These are phyloP conservation scores for Casaregolazyma suthepensis DNA, from an alignment of 1,139 yeast genomes.

Conservation along the genomic window DNA sequence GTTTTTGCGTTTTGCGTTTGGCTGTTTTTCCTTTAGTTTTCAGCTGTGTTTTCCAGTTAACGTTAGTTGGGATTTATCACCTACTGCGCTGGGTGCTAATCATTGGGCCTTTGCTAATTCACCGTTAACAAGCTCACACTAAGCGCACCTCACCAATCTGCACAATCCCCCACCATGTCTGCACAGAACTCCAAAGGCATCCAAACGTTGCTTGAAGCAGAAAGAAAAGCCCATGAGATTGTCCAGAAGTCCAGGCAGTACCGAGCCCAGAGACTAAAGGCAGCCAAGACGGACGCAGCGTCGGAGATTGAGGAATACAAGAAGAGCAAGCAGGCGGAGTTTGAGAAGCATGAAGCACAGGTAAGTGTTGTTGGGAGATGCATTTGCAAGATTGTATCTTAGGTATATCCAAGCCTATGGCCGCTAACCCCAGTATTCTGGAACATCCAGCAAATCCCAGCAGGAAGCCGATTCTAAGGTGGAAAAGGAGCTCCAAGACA, in stretches of 20 bases:
- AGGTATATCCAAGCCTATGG: background rate
- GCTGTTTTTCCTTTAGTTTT: too few species aligned
- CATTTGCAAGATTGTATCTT: too few species aligned
- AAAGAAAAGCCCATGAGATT: conserved; percentile 92
- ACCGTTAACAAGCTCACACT: too few species aligned
- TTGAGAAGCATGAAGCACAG: conserved; percentile 55
- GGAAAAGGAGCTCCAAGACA: conserved; percentile 42
- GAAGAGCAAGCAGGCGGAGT: conserved; percentile 75
- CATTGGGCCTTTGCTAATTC: background rate
- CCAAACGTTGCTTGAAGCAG: conserved; percentile 56
- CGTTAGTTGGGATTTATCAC: too few species aligned
- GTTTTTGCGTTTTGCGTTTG: too few species aligned
- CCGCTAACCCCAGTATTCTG: conserved; percentile 42
- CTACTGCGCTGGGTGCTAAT: background rate
- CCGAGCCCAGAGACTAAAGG: conserved; percentile 84
- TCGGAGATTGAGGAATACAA: conserved; percentile 84
- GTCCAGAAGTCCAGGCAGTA: conserved; percentile 85
- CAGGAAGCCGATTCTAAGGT: conserved; percentile 58
- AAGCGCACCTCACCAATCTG: background rate
- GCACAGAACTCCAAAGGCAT: conserved; percentile 41
- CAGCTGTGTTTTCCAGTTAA: too few species aligned
- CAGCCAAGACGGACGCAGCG: conserved; percentile 91
- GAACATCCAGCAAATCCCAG: conserved; percentile 60
- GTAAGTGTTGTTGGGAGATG: conserved; percentile 15
- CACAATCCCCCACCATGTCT: conserved; percentile 33